Percentiles rank a stretch among this genome's conserved stretches.
Conservation (phyloP, 2,329 filamentous ascomycete genomes). For the Verticillium longisporum region DNA sequence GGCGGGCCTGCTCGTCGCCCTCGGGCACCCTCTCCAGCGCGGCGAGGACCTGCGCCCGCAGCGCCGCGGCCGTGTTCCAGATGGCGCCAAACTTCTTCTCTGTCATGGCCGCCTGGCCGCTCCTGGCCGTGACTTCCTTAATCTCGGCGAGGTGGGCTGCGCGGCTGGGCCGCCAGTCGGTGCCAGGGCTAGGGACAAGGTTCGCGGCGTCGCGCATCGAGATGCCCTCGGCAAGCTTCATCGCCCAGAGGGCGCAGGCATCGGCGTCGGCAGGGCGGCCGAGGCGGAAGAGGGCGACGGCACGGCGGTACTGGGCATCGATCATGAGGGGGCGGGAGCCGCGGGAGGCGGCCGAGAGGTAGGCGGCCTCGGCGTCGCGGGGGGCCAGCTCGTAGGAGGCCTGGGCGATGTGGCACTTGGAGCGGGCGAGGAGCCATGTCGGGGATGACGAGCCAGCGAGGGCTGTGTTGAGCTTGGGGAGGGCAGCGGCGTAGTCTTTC, state of each 20-base stretch:
- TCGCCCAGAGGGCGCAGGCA: slow-evolving; percentile 57
- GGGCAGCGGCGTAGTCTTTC: slow-evolving; percentile 60
- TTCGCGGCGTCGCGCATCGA: slow-evolving; percentile 22
- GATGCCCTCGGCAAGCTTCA: slow-evolving; percentile 32
- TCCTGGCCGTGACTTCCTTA: slow-evolving; percentile 20
- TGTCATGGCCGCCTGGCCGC: slow-evolving; percentile 7
- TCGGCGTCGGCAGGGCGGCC: slow-evolving; percentile 69
- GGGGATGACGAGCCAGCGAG: slow-evolving; percentile 62
- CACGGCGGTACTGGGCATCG: slow-evolving; percentile 76
- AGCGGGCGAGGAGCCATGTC: slow-evolving; percentile 74
- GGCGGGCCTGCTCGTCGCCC: slow-evolving; percentile 38
- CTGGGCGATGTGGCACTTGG: slow-evolving; percentile 67
- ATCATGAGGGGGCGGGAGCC: slow-evolving; percentile 69
- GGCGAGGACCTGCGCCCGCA: slow-evolving; percentile 40
- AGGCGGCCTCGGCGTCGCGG: slow-evolving; percentile 60
- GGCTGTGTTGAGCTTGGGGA: slow-evolving; percentile 61
- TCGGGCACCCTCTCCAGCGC: slow-evolving; percentile 35
- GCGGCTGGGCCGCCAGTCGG: slow-evolving; percentile 39
- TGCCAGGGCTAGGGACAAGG: slow-evolving; percentile 30
- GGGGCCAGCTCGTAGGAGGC: slow-evolving; percentile 58
- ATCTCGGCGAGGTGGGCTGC: slow-evolving; percentile 20
- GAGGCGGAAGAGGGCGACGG: slow-evolving; percentile 64
- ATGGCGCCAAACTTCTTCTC: slow-evolving; percentile 17
- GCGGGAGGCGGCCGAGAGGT: slow-evolving; percentile 56
- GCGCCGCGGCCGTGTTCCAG: slow-evolving; percentile 34